Conservation (phyloP, 1,284 basidiomycete genomes). For the Kwoniella shivajii region DNA sequence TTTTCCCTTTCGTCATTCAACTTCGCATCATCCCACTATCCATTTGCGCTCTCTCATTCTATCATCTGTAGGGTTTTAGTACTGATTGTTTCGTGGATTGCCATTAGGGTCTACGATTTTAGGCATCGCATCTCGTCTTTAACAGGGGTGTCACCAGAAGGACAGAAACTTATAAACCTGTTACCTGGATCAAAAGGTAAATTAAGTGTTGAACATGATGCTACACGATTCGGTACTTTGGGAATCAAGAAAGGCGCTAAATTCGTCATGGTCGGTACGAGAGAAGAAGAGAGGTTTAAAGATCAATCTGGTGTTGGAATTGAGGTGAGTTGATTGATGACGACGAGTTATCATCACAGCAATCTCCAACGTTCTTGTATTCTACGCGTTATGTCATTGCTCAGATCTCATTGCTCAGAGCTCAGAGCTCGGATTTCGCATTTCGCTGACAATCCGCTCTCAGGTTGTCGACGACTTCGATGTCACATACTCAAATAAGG, state of each 20-base stretch:
- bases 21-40: too few species aligned
- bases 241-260: constrained; percentile 69
- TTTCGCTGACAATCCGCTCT: too few species aligned
- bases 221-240: constrained; percentile 30
- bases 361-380: too few species aligned
- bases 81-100: too few species aligned
- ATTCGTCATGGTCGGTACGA: constrained; percentile 79
- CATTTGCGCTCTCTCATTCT: background rate
- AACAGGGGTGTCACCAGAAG: constrained; percentile 77
- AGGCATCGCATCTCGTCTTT: constrained; percentile 62
- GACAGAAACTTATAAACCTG: constrained; percentile 86
- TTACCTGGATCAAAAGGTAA: constrained; percentile 68
- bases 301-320: constrained; percentile 57
- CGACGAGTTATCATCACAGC: background rate
- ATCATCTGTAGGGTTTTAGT: too few species aligned
- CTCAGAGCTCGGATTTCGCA: too few species aligned
- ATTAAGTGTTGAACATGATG: constrained; percentile 70
- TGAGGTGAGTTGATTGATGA: constrained; percentile 9
- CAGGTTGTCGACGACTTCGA: constrained; percentile 74
- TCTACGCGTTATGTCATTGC: too few species aligned
- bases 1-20: too few species aligned
- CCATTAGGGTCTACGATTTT: constrained; percentile 50
- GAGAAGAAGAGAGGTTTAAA: constrained; percentile 77
- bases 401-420: too few species aligned
- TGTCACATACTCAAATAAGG: constrained; percentile 64